These are phyloP conservation scores for Taphrina flavorubra DNA, from an alignment of 1,139 yeast genomes.

Conservation along the genomic window DNA sequence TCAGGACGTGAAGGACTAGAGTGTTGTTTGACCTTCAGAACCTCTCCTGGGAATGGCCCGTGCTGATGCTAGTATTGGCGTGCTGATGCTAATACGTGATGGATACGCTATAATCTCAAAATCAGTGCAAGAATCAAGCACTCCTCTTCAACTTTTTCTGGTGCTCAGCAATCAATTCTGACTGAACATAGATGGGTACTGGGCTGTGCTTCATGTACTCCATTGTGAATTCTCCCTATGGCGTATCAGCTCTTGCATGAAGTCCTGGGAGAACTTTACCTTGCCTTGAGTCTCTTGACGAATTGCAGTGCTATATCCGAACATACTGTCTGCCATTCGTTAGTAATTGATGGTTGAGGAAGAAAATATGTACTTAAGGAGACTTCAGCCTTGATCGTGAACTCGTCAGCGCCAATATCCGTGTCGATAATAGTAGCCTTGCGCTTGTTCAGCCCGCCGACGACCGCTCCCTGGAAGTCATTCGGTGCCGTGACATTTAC, in stretches of 20 bases:
- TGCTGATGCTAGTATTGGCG: no score
- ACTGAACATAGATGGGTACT: slow-evolving; percentile 88
- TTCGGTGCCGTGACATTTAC: slow-evolving; percentile 92
- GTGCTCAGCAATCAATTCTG: slow-evolving; percentile 83
- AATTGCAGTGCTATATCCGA: slow-evolving; percentile 92
- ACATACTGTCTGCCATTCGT: slow-evolving; percentile 67
- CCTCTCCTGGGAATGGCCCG: no score
- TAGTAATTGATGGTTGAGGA: slow-evolving; percentile 3
- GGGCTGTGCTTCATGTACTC: slow-evolving; percentile 94
- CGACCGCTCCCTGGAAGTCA: slow-evolving; percentile 93
- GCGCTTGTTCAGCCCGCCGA: slow-evolving; percentile 87
- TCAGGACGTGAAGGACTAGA: no score
- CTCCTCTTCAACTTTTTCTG: slow-evolving; percentile 59
- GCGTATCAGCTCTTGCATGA: not conserved
- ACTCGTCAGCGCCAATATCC: slow-evolving; percentile 92
- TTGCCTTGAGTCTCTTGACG: slow-evolving; percentile 99
- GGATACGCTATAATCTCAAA: not conserved
- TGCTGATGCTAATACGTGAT: no score
- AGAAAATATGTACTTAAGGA: slow-evolving; percentile 58
- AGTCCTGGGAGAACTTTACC: not conserved
- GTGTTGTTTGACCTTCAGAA: no score
- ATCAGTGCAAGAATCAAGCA: not conserved
- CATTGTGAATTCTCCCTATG: slow-evolving; percentile 85
- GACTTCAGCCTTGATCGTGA: slow-evolving; percentile 91
- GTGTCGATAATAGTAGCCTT: slow-evolving; percentile 94